Percentiles rank a stretch among this genome's conserved stretches.
Conservation (phyloP, 2,329 filamentous ascomycete species). For the Lizonia empirigonia region DNA sequence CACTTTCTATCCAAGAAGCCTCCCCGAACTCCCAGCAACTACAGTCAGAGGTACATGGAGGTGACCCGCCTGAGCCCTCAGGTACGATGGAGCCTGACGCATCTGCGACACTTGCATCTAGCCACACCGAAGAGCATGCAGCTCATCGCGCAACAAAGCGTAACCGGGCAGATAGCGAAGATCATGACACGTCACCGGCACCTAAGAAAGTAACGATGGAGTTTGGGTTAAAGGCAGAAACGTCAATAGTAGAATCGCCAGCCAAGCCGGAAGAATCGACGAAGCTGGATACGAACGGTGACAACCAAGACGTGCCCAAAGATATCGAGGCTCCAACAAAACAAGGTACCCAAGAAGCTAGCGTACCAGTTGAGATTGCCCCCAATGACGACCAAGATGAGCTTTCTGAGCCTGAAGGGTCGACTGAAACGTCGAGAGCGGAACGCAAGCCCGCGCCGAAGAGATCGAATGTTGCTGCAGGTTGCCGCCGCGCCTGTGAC, state of each 20-base stretch:
- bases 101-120: not conserved
- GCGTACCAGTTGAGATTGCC: not conserved
- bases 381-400: not conserved
- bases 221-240: not conserved
- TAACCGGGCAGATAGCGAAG: slow-evolving; percentile 7
- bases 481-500: not conserved
- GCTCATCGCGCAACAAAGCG: slow-evolving; percentile 8
- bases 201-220: slow-evolving; percentile 8
- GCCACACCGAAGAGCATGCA: not conserved
- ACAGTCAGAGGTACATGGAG: not conserved
- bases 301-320: not conserved
- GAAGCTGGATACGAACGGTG: too few relatives aligned
- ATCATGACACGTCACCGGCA: slow-evolving; percentile 6
- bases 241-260: not conserved
- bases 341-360: not conserved
- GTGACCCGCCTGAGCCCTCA: not conserved
- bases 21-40: not conserved
- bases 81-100: not conserved
- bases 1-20: not conserved
- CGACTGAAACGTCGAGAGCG: not conserved
- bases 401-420: not conserved
- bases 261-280: not conserved
- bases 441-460: not conserved
- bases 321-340: not conserved
- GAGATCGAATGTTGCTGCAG: not conserved